These are phyloP conservation scores for Trichoderma virens DNA, from an alignment of 495 filamentous ascomycete genomes.

Conservation along the genomic window DNA sequence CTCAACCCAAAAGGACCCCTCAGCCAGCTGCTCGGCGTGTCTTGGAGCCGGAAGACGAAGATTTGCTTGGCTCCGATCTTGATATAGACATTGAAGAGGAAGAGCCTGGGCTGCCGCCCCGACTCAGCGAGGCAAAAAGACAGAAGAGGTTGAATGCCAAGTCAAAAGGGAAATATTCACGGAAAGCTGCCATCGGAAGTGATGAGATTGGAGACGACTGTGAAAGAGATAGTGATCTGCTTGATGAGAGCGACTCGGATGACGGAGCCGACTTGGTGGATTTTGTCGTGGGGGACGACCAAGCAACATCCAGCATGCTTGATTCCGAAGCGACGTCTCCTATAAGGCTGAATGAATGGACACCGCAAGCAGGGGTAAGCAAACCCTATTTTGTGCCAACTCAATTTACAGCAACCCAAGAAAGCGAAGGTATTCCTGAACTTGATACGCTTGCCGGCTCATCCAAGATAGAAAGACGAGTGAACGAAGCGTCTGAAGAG, in stretches of 20 bases:
- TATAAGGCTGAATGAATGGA: conserved; percentile 15
- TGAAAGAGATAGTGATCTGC: conserved; percentile 38
- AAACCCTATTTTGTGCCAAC: conserved; percentile 1
- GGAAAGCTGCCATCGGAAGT: conserved; percentile 22
- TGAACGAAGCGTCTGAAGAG: neutral
- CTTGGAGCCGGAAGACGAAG: conserved; percentile 6
- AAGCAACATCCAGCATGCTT: conserved; percentile 30
- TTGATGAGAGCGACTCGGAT: conserved; percentile 37
- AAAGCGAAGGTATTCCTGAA: conserved; percentile 1
- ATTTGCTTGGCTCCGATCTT: neutral
- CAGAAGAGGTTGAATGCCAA: neutral
- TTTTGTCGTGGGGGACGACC: conserved; percentile 38
- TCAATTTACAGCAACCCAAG: neutral
- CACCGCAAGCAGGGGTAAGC: neutral
- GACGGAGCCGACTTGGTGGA: conserved; percentile 35
- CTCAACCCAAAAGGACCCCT: neutral
- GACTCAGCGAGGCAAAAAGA: neutral
- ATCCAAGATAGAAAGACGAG: neutral
- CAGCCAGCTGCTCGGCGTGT: neutral
- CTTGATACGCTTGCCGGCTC: neutral
- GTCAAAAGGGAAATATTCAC: neutral
- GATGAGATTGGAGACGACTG: conserved; percentile 43
- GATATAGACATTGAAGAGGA: conserved; percentile 11
- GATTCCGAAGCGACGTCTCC: conserved; percentile 23
- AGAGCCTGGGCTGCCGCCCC: neutral